Evolutionary conservation across 139 green algal species (phyloP).

Genomic region (Chlamydomonas sp.): DNA sequence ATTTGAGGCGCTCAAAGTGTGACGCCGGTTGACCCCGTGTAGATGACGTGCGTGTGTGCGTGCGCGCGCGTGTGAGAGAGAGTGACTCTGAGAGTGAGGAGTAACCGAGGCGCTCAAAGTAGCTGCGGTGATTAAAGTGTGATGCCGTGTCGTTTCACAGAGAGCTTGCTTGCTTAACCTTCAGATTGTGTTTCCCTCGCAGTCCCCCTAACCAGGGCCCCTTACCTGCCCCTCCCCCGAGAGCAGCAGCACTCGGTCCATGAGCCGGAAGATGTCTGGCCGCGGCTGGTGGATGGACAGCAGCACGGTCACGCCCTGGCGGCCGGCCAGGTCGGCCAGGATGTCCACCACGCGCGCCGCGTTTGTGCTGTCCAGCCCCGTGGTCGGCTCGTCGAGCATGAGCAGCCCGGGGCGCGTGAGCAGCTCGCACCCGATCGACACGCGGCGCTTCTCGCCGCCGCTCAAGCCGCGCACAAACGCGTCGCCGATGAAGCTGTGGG

Average conservation of each 20-base stretch:
- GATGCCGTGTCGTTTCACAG: too few species aligned
- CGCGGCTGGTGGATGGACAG: constrained; percentile 64
- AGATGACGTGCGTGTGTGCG: constrained; percentile 36
- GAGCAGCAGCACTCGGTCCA: constrained; percentile 53
- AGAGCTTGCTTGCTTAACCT: too few species aligned
- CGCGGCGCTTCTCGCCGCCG: constrained; percentile 58
- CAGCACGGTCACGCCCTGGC: constrained; percentile 41
- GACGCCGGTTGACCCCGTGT: constrained; percentile 32
- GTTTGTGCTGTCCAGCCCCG: constrained; percentile 53
- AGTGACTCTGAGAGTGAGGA: too few species aligned
- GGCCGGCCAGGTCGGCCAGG: constrained; percentile 36
- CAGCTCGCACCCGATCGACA: constrained; percentile 62
- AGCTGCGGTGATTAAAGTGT: too few species aligned
- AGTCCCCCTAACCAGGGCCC: not conserved
- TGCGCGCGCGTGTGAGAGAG: too few species aligned
- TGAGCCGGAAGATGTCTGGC: constrained; percentile 54
- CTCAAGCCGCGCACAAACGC: constrained; percentile 42
- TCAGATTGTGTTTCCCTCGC: too few species aligned
- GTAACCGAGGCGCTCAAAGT: too few species aligned
- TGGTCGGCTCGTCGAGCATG: constrained; percentile 80
- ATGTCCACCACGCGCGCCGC: constrained; percentile 61
- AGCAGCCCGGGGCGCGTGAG: constrained; percentile 57
- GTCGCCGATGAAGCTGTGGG: constrained; percentile 48
- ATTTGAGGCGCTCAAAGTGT: constrained; percentile 41
- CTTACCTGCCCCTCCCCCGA: constrained; percentile 38